Base-by-base conservation (phyloP, 176 grass and related monocot genomes). In the Coix lacrymajobi region DNA sequence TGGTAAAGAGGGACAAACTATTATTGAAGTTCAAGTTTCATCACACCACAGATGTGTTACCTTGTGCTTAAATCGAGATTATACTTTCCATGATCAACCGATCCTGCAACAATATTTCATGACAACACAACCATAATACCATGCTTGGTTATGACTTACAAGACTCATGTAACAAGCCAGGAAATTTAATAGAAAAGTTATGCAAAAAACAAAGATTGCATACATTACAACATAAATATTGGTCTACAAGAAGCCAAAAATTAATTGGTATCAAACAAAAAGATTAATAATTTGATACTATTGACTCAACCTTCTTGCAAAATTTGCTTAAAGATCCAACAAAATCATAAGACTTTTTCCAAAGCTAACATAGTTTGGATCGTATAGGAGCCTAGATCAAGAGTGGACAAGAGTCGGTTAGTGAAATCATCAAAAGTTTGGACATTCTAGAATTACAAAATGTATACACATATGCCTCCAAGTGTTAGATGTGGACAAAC, bases 251-350 rank as follows among this genome's bases (percentile, higher is more conserved):
- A 78, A 37, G 5, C 4, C n/a, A 26, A 8, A n/a, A 25, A 3
- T 76, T n/a, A 67, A 76, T 30, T 26, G 26, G 26, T 15, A 68
- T 25, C 5, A 29, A 30, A 45, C 57, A 56, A 66, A 73, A 5
- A 45, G 46, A 46, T 57, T 30, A 60, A 29, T 61, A 43, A 22
- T 66, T 75, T 39, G 40, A 75, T 84, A 92, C 85, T 88, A 11
- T 80, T 69, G 84, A 70, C 76, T 83, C 76, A 65, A 62, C 85
- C 80, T 85, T 92, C 73, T 83, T 84, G 24, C 80, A 41, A 70
- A 94, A 73, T 38, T 80, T 62, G 29, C 79, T 88, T 78, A 97
- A 71, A 77, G 89, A 92, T 84, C 69, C 80, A 85, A 94, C 65
- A 29, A 88, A 69, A 92, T 41, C 83, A 88, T 86, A 90, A 90